Percentiles rank a stretch among this genome's conserved stretches.
These are phyloP conservation scores for Colletotrichum melonis DNA, from an alignment of 2,329 filamentous ascomycete genomes.

Conservation along the genomic window DNA sequence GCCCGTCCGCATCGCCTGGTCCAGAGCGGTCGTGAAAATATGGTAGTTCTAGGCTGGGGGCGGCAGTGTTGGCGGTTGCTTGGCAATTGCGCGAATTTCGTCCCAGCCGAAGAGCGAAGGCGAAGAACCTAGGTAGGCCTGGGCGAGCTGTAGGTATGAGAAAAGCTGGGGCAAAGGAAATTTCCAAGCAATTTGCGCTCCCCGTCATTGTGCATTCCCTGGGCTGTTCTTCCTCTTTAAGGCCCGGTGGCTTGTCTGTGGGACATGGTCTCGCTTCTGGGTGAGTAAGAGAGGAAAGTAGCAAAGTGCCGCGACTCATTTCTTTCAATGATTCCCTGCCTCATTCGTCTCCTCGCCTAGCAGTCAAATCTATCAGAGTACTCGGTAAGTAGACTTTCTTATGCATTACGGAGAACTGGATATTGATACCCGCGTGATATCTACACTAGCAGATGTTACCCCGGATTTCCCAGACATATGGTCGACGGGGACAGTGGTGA, in stretches of 20 bases:
- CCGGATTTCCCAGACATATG: not conserved
- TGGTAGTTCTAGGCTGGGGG: not conserved
- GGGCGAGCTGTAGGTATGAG: not conserved
- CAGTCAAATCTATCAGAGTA: no score
- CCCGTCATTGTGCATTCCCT: not conserved
- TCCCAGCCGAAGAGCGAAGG: not conserved
- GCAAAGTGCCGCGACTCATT: no score
- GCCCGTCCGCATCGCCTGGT: not conserved
- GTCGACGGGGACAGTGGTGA: not conserved
- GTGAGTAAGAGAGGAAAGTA: no score
- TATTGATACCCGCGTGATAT: not conserved
- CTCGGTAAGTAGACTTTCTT: no score
- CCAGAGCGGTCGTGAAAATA: not conserved
- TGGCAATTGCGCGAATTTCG: not conserved
- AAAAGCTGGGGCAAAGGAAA: not conserved
- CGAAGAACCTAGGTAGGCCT: not conserved
- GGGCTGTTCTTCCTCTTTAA: no score
- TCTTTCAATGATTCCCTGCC: no score
- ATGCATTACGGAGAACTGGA: not conserved
- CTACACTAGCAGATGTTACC: not conserved
- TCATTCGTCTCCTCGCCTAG: no score
- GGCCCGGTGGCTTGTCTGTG: no score
- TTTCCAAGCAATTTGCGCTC: not conserved
- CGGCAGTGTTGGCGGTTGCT: not conserved
- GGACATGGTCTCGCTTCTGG: no score